A percentile compares a stretch with the other conserved stretches of the same genome.
These are phyloP conservation scores for Trapa bicornis DNA, from an alignment of 345 rosid species.

Conservation along the genomic window DNA sequence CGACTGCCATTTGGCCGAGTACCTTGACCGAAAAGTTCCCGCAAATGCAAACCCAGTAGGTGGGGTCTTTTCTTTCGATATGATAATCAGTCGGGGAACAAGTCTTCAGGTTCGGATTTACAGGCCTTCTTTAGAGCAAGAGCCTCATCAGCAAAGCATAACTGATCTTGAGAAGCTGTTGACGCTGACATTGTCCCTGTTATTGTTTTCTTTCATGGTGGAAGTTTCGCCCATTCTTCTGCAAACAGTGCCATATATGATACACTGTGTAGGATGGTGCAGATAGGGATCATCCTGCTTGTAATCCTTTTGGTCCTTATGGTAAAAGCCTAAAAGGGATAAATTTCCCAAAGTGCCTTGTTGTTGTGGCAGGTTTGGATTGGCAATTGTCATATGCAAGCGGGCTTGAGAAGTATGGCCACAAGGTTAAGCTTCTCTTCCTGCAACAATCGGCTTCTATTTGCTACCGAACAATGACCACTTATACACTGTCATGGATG, in stretches of 20 bases:
- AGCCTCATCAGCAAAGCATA: constrained; percentile 26
- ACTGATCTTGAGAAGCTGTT: constrained; percentile 57
- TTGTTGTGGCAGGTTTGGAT: constrained; percentile 86
- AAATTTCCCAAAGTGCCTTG: constrained; percentile 70
- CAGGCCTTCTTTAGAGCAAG: constrained; percentile 35
- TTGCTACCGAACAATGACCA: constrained; percentile 66
- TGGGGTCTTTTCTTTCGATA: constrained; percentile 77
- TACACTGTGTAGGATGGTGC: constrained; percentile 60
- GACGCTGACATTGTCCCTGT: constrained; percentile 55
- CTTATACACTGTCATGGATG: constrained; percentile 65
- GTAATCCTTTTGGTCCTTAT: constrained; percentile 69
- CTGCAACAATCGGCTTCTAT: constrained; percentile 76
- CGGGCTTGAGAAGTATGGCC: constrained; percentile 62
- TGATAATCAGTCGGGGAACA: constrained; percentile 44
- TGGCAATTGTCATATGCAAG: constrained; percentile 71
- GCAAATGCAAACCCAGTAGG: constrained; percentile 64
- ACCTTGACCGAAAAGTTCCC: constrained; percentile 68
- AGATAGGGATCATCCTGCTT: constrained; percentile 80
- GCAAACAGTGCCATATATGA: constrained; percentile 75
- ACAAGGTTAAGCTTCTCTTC: constrained; percentile 54
- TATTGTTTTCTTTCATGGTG: constrained; percentile 82
- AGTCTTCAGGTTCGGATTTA: constrained; percentile 58
- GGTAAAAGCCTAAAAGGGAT: constrained; percentile 43
- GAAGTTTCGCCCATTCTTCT: constrained; percentile 90
- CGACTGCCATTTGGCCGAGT: constrained; percentile 87